Percentiles rank a stretch among this genome's conserved stretches.
phyloP scores from a whole-genome alignment of 2,329 filamentous ascomycete genomes.

The Zymoseptoria pseudotritici region DNA sequence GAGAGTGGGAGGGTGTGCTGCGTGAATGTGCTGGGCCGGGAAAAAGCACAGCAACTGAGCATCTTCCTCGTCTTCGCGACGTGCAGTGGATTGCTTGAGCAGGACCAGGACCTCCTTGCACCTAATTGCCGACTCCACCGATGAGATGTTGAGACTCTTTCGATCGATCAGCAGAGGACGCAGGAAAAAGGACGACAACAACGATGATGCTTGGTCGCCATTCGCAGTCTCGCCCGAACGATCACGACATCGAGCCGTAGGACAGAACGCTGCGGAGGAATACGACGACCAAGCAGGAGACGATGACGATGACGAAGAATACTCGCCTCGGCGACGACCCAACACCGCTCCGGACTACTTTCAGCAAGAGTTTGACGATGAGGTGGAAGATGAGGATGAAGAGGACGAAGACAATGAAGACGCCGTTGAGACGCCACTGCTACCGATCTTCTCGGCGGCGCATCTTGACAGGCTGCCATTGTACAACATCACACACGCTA shows the following conservation, averaged over 20 bases:
- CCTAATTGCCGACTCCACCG: neutral
- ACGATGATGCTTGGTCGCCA: slow-evolving; percentile 9
- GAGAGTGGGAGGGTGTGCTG: neutral
- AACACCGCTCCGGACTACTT: slow-evolving; percentile 13
- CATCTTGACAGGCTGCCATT: slow-evolving; percentile 79
- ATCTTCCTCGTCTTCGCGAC: neutral
- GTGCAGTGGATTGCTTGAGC: neutral
- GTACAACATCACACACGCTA: slow-evolving; percentile 83
- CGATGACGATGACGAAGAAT: slow-evolving; percentile 17
- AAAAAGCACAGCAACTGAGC: neutral
- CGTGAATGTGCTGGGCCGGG: neutral
- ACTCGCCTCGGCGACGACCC: slow-evolving; percentile 12
- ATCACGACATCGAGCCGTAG: slow-evolving; percentile 20
- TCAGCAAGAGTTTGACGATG: slow-evolving; percentile 33
- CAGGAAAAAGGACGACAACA: slow-evolving; percentile 7
- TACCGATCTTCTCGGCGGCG: slow-evolving; percentile 73
- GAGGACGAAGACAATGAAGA: slow-evolving; percentile 39
- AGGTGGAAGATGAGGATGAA: slow-evolving; percentile 34
- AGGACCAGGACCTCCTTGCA: neutral
- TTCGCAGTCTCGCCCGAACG: slow-evolving; percentile 20
- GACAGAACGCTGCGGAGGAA: slow-evolving; percentile 14
- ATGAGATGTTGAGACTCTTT: slow-evolving; percentile 19
- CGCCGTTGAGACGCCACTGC: slow-evolving; percentile 44
- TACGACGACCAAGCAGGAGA: slow-evolving; percentile 15
- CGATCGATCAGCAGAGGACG: slow-evolving; percentile 20